Percentiles rank a stretch among this genome's conserved stretches.
Evolutionary conservation across 495 filamentous ascomycete species (phyloP).

Genomic region (Thermothielavioides terrestris): DNA sequence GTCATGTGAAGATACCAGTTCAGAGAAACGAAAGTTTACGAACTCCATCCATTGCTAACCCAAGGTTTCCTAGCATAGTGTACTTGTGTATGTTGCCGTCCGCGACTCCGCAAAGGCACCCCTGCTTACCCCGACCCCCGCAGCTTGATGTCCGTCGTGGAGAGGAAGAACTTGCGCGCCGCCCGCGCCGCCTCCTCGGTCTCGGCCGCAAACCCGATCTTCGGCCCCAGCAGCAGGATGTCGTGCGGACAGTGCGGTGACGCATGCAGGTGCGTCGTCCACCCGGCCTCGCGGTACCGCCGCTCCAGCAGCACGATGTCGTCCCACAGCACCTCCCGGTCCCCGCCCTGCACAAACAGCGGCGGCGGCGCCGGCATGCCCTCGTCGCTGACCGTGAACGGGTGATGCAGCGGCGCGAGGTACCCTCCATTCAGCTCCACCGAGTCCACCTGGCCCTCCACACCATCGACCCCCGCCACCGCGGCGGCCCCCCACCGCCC

Average conservation of each 20-base stretch:
- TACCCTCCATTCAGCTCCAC: constrained; percentile 12
- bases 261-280: constrained; percentile 15
- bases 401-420: constrained; percentile 12
- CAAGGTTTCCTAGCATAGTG: too few relatives aligned
- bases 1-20: too few relatives aligned
- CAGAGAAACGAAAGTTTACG: too few relatives aligned
- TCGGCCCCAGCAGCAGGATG: constrained; percentile 18
- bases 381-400: constrained; percentile 6
- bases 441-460: constrained; percentile 2
- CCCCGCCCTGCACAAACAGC: constrained; percentile 12
- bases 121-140: neutral
- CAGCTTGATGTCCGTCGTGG: neutral
- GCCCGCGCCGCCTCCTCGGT: constrained; percentile 12
- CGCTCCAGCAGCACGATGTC: constrained; percentile 10
- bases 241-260: constrained; percentile 18
- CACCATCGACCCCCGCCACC: constrained; percentile 4
- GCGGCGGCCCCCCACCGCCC: constrained; percentile 15
- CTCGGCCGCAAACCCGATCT: constrained; percentile 17
- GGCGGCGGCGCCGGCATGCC: too few relatives aligned
- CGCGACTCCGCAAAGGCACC: too few relatives aligned
- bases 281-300: constrained; percentile 7
- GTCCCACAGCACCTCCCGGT: constrained; percentile 14
- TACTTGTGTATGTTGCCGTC: too few relatives aligned
- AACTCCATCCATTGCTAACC: too few relatives aligned
- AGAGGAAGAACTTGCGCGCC: neutral